A percentile compares a stretch with the other conserved stretches of the same genome.
Evolutionary conservation across 2,329 filamentous ascomycete genomes (phyloP).

Genomic region (Gaeumannomyces tritici): DNA sequence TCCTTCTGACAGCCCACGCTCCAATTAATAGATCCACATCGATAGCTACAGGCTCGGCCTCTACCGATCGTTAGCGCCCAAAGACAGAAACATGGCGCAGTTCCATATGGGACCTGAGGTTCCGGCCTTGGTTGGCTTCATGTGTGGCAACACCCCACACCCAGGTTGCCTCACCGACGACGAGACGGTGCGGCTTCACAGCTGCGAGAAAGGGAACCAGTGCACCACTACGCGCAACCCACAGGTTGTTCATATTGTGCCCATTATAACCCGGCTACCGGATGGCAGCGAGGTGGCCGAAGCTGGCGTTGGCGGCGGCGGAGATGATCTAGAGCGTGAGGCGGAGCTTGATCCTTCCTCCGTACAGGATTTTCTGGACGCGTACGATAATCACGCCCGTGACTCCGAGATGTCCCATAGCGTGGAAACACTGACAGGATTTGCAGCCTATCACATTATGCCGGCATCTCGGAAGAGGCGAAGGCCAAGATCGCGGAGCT

Average conservation of each 20-base stretch:
- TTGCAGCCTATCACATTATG: constrained; percentile 12
- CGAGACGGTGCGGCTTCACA: constrained; percentile 61
- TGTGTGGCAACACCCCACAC: constrained; percentile 61
- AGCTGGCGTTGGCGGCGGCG: constrained; percentile 68
- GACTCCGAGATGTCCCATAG: neutral
- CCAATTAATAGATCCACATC: constrained; percentile 55
- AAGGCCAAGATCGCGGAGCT: constrained; percentile 14
- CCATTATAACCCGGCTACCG: constrained; percentile 58
- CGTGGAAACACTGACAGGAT: neutral
- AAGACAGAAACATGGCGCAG: constrained; percentile 17
- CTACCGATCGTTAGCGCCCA: constrained; percentile 23
- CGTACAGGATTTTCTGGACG: constrained; percentile 11
- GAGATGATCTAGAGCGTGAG: constrained; percentile 60
- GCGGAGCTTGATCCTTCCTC: constrained; percentile 54
- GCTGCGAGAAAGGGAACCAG: constrained; percentile 66
- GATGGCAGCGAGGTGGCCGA: constrained; percentile 60
- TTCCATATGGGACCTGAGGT: constrained; percentile 46
- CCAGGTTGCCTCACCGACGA: constrained; percentile 63
- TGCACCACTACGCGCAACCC: constrained; percentile 39
- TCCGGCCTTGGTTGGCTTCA: constrained; percentile 61
- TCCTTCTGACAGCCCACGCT: neutral
- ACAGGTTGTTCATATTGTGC: constrained; percentile 62
- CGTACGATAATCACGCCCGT: constrained; percentile 18
- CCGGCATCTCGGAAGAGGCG: constrained; percentile 10
- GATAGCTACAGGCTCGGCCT: constrained; percentile 63